Conservation (phyloP, 139 green algal genomes). For the Desmodesmus armatus region DNA sequence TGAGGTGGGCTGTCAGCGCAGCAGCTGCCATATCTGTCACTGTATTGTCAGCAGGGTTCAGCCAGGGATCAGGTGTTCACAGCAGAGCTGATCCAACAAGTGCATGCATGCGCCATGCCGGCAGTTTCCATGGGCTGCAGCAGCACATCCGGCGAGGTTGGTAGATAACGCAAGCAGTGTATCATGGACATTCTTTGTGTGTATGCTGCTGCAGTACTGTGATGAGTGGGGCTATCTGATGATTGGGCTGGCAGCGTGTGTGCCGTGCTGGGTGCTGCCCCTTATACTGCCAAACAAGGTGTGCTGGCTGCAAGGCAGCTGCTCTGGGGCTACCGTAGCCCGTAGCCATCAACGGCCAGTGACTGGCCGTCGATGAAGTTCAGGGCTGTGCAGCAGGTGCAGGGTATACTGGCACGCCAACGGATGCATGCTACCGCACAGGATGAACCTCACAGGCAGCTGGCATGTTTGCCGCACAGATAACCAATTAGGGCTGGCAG, state of each 20-base stretch:
- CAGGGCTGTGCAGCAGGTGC: too few relatives aligned
- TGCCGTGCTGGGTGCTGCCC: slow-evolving; percentile 87
- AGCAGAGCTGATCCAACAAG: background rate
- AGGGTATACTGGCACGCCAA: too few relatives aligned
- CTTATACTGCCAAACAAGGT: slow-evolving; percentile 75
- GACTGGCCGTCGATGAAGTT: too few relatives aligned
- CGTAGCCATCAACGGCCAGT: too few relatives aligned
- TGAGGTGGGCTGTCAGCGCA: slow-evolving; percentile 72
- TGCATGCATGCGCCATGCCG: background rate
- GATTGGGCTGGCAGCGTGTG: slow-evolving; percentile 76
- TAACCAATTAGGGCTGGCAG: background rate
- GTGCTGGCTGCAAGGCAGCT: background rate
- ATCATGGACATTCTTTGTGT: background rate
- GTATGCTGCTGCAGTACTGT: slow-evolving; percentile 57
- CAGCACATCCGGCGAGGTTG: background rate
- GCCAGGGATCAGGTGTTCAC: too few relatives aligned
- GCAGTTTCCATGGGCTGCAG: too few relatives aligned
- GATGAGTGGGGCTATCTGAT: slow-evolving; percentile 87
- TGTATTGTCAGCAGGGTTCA: background rate
- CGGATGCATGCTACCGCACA: too few relatives aligned
- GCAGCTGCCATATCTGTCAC: background rate
- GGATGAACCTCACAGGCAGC: too few relatives aligned
- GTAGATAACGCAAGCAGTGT: background rate
- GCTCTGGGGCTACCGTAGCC: too few relatives aligned
- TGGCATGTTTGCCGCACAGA: background rate